Percentiles rank a stretch among this genome's conserved stretches.
These are phyloP conservation scores for Globisporangium takayamanum DNA, from an alignment of 352 stramenopile genomes.

Conservation along the genomic window DNA sequence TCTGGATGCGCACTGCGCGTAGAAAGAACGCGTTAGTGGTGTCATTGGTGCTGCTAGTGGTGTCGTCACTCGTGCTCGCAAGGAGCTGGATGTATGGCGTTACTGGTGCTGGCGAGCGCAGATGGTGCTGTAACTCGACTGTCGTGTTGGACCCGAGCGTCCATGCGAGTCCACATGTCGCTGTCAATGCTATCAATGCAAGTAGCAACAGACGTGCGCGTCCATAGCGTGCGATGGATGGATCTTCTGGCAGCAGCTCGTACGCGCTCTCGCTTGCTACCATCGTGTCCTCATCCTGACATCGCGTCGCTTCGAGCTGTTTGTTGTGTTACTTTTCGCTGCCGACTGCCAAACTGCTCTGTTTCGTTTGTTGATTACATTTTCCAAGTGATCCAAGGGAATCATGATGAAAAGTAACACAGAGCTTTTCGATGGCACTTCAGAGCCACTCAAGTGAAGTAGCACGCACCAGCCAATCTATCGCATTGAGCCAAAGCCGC, in stretches of 20 bases:
- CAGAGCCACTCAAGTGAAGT: conserved; percentile 3
- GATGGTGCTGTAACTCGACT: not conserved
- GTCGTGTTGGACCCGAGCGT: not conserved
- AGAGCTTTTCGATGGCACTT: not conserved
- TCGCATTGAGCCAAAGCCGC: not conserved
- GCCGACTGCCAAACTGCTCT: no score
- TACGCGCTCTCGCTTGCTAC: not conserved
- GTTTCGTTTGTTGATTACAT: no score
- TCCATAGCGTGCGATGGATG: no score
- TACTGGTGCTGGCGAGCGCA: not conserved
- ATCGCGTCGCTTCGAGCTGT: no score
- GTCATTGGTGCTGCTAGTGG: not conserved
- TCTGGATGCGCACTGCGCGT: not conserved
- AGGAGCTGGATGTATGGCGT: not conserved
- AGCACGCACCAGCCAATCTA: conserved; percentile 5
- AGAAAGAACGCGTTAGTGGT: not conserved
- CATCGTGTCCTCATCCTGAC: no score
- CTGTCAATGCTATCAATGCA: not conserved
- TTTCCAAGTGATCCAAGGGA: no score
- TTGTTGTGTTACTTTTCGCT: no score
- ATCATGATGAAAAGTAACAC: not conserved
- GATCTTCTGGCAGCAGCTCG: not conserved
- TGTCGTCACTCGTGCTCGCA: no score
- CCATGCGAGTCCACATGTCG: not conserved
- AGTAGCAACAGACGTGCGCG: not conserved